Percentiles rank a stretch among this genome's conserved stretches.
phyloP scores from a whole-genome alignment of 148 eudicot genomes.

The Agrostemma githago region DNA sequence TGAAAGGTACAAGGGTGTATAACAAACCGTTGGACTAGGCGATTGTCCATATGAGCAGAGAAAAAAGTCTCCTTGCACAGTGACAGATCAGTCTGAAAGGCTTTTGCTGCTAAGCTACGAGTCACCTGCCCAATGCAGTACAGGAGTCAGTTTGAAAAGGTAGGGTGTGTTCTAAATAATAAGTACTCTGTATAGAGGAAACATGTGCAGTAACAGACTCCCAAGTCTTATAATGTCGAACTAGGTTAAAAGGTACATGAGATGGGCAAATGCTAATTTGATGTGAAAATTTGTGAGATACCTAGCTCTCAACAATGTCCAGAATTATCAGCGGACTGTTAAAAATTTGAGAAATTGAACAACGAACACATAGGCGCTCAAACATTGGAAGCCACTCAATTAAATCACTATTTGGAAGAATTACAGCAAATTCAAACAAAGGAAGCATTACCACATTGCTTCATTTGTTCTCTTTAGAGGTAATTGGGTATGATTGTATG shows the following conservation, averaged over 20 bases:
- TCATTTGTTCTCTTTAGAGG: no score
- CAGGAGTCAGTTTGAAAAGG: not conserved
- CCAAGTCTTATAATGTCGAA: not conserved
- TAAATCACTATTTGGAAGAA: not conserved
- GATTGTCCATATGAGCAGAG: slow-evolving; percentile 70
- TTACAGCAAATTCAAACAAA: no score
- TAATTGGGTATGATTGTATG: not conserved
- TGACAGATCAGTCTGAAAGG: slow-evolving; percentile 76
- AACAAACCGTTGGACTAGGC: slow-evolving; percentile 52
- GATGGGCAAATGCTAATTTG: not conserved
- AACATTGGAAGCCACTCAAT: not conserved
- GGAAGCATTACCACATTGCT: no score
- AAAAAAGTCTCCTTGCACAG: slow-evolving; percentile 92
- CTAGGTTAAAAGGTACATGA: not conserved
- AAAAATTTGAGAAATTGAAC: not conserved
- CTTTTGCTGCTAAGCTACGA: slow-evolving; percentile 92
- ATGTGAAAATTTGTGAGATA: not conserved
- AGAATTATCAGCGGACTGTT: not conserved
- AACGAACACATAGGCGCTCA: not conserved
- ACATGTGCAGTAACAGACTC: not conserved
- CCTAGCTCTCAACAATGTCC: not conserved
- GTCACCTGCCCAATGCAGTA: slow-evolving; percentile 56
- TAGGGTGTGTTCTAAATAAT: not conserved
- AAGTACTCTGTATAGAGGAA: not conserved
- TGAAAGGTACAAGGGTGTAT: not conserved